Evolutionary conservation across 345 rosid species (phyloP).

Genomic region (Populus pruinosa): DNA sequence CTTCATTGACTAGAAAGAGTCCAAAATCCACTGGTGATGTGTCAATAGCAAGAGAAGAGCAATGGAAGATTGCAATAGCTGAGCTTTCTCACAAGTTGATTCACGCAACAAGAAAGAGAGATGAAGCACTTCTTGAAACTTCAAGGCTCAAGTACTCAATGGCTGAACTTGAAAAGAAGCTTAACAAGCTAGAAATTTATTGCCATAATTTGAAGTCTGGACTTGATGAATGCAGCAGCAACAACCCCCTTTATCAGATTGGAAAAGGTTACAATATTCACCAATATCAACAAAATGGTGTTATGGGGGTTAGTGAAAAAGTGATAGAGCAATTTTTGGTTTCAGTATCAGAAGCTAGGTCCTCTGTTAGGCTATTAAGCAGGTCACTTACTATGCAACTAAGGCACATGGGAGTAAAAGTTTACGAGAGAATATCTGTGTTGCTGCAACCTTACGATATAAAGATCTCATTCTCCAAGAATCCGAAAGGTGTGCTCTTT

Average conservation of each 20-base stretch:
- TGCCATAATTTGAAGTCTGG: slow-evolving; percentile 75
- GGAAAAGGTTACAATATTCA: slow-evolving; percentile 9
- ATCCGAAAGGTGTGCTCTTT: slow-evolving; percentile 50
- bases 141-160: slow-evolving; percentile 71
- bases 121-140: slow-evolving; percentile 76
- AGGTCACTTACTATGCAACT: slow-evolving; percentile 62
- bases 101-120: slow-evolving; percentile 75
- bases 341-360: slow-evolving; percentile 66
- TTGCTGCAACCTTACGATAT: slow-evolving; percentile 72
- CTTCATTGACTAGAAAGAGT: slow-evolving; percentile 60
- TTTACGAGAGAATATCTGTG: slow-evolving; percentile 53
- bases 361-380: slow-evolving; percentile 57
- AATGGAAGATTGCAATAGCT: slow-evolving; percentile 66
- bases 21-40: slow-evolving; percentile 41
- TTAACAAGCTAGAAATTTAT: slow-evolving; percentile 75
- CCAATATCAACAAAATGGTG: slow-evolving; percentile 24
- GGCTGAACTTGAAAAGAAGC: slow-evolving; percentile 94
- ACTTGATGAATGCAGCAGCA: slow-evolving; percentile 56
- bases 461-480: slow-evolving; percentile 53
- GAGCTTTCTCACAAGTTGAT: slow-evolving; percentile 82
- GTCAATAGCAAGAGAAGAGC: slow-evolving; percentile 52
- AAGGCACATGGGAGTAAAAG: slow-evolving; percentile 56
- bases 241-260: slow-evolving; percentile 27
- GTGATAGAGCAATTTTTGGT: slow-evolving; percentile 59
- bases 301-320: slow-evolving; percentile 37